These are phyloP conservation scores for Mucor mucedo DNA, from an alignment of 371 early-diverging fungal species.

Conservation along the genomic window DNA sequence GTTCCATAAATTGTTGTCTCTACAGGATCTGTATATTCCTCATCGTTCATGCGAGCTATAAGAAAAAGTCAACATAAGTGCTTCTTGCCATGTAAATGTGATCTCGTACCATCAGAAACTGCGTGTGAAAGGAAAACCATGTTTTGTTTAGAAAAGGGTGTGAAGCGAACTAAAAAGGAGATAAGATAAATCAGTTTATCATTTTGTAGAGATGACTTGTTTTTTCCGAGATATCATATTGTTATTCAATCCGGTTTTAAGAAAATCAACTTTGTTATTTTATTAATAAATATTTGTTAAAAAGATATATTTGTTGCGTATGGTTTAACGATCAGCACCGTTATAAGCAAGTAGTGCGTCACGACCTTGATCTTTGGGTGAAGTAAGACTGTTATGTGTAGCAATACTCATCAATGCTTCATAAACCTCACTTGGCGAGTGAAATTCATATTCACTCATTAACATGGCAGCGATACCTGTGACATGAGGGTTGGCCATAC, in stretches of 20 bases:
- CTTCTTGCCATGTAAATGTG: no score
- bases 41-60: neutral
- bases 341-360: constrained; percentile 17
- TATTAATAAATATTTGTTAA: neutral
- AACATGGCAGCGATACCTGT: constrained; percentile 54
- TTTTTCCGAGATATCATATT: neutral
- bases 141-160: neutral
- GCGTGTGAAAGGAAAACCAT: constrained; percentile 42
- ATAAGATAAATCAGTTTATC: neutral
- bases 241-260: neutral
- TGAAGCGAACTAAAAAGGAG: constrained; percentile 3
- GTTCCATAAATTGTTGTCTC: constrained; percentile 50
- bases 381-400: constrained; percentile 19
- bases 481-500: constrained; percentile 79
- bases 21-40: neutral
- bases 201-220: neutral
- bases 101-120: constrained; percentile 25
- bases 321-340: constrained; percentile 7
- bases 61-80: neutral
- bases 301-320: neutral
- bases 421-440: constrained; percentile 30
- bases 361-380: neutral
- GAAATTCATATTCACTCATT: constrained; percentile 30
- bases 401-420: constrained; percentile 20
- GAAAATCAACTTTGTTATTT: neutral